Evolutionary conservation across 2,329 filamentous ascomycete species (phyloP).

Genomic region (Aspergillus sp.): DNA sequence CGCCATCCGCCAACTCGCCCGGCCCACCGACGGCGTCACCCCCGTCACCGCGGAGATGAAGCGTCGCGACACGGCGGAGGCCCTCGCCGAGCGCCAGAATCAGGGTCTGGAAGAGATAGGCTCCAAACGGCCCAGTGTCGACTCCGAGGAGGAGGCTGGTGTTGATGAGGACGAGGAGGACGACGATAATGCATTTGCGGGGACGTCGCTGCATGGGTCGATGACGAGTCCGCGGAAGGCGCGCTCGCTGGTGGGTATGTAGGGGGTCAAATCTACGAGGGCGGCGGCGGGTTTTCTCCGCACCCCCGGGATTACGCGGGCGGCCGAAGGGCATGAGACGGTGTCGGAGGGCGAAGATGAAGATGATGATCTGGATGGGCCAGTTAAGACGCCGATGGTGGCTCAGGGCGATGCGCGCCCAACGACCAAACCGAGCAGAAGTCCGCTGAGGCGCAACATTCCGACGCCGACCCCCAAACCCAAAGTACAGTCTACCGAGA

Average conservation of each 20-base stretch:
- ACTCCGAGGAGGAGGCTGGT: too few species aligned
- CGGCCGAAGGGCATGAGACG: background rate
- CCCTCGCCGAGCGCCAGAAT: too few species aligned
- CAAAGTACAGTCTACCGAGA: too few species aligned
- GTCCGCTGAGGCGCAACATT: too few species aligned
- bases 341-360: slow-evolving; percentile 7
- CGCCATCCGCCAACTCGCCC: slow-evolving; percentile 36
- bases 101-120: too few species aligned
- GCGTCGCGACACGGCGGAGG: slow-evolving; percentile 34
- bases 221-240: slow-evolving; percentile 41
- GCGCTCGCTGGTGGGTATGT: slow-evolving; percentile 40
- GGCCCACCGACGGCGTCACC: slow-evolving; percentile 44
- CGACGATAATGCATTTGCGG: slow-evolving; percentile 43
- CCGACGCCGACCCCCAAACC: too few species aligned
- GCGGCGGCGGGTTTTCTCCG: slow-evolving; percentile 46
- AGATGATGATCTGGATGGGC: slow-evolving; percentile 20
- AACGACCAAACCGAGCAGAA: too few species aligned
- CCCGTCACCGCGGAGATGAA: slow-evolving; percentile 32
- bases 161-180: slow-evolving; percentile 30
- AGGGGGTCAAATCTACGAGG: slow-evolving; percentile 41
- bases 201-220: slow-evolving; percentile 46
- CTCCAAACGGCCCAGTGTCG: too few species aligned
- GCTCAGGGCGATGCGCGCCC: too few species aligned
- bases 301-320: slow-evolving; percentile 9
- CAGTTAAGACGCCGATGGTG: slow-evolving; percentile 15